Conservation (phyloP, 768 basidiomycete genomes). For the Dioszegia hungarica region DNA sequence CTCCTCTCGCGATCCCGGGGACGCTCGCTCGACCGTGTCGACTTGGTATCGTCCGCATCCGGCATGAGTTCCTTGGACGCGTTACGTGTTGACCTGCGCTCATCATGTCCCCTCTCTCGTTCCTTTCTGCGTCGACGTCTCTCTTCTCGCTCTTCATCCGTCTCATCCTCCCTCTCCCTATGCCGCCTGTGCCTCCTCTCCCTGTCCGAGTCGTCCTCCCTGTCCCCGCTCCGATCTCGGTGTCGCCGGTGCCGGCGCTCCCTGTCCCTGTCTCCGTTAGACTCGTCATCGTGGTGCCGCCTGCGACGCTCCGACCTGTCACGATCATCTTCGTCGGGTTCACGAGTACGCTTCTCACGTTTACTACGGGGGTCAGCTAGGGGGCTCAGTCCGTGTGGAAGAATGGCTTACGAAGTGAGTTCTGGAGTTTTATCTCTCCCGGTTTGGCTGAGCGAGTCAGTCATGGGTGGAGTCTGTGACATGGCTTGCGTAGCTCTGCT, state of each 20-base stretch:
- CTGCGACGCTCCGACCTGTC: conserved; percentile 46
- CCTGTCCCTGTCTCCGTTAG: conserved; percentile 48
- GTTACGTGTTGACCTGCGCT: background rate
- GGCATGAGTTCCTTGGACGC: conserved; percentile 5
- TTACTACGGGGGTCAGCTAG: conserved; percentile 38
- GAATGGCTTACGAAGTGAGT: conserved; percentile 30
- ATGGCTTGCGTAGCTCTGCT: background rate
- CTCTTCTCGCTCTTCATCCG: conserved; percentile 21
- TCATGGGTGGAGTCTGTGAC: conserved; percentile 17
- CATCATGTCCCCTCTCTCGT: too few species aligned
- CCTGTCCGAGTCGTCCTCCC: conserved; percentile 4
- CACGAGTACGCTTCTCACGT: conserved; percentile 57
- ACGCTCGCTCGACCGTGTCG: conserved; percentile 18
- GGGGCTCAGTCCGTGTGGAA: conserved; percentile 9
- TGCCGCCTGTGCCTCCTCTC: conserved; percentile 12
- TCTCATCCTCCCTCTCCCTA: conserved; percentile 23
- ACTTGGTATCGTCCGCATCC: conserved; percentile 1
- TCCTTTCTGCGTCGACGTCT: background rate
- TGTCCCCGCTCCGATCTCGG: conserved; percentile 4
- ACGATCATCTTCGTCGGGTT: conserved; percentile 51
- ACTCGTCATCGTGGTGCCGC: conserved; percentile 39
- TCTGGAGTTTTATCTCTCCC: conserved; percentile 34
- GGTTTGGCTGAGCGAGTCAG: conserved; percentile 22
- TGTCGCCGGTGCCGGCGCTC: conserved; percentile 49
- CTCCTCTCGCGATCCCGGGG: conserved; percentile 2